These are phyloP conservation scores for Sphenostylis stenocarpa DNA, from an alignment of 306 rosid species.

Conservation along the genomic window DNA sequence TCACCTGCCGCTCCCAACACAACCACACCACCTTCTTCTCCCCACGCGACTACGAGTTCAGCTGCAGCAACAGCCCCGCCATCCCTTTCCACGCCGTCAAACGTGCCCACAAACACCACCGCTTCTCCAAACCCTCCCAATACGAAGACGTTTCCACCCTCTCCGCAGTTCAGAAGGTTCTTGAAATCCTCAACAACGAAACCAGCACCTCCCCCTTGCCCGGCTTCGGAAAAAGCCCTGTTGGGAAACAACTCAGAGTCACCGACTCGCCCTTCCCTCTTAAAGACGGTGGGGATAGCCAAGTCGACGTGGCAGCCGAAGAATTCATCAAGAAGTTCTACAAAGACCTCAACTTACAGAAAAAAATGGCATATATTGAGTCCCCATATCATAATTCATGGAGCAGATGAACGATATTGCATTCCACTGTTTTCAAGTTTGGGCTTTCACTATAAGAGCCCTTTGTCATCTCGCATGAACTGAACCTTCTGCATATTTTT, in stretches of 20 bases:
- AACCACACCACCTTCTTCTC: slow-evolving; percentile 53
- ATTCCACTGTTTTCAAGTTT: neutral
- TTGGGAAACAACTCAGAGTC: slow-evolving; percentile 67
- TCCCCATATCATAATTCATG: slow-evolving; percentile 46
- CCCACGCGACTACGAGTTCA: slow-evolving; percentile 83
- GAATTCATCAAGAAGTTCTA: slow-evolving; percentile 80
- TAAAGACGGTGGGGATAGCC: slow-evolving; percentile 58
- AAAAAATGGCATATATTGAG: slow-evolving; percentile 40
- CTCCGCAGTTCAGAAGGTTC: slow-evolving; percentile 58
- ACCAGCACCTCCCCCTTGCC: slow-evolving; percentile 37
- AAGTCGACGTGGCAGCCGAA: slow-evolving; percentile 72
- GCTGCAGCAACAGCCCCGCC: slow-evolving; percentile 90
- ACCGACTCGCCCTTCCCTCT: slow-evolving; percentile 89
- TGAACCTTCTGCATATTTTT: neutral
- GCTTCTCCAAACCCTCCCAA: slow-evolving; percentile 36
- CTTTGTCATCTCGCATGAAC: neutral
- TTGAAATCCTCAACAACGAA: slow-evolving; percentile 53
- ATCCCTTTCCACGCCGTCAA: slow-evolving; percentile 35
- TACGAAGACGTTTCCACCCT: slow-evolving; percentile 57
- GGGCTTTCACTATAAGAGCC: no score
- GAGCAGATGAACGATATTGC: slow-evolving; percentile 30
- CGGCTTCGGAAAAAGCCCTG: slow-evolving; percentile 78
- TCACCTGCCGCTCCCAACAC: slow-evolving; percentile 58
- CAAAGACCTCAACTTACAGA: slow-evolving; percentile 59
- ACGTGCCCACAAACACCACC: slow-evolving; percentile 15